Percentiles rank a stretch among this genome's conserved stretches.
These are phyloP conservation scores for Elsinoe necatrix DNA, from an alignment of 2,329 filamentous ascomycete species.

Conservation along the genomic window DNA sequence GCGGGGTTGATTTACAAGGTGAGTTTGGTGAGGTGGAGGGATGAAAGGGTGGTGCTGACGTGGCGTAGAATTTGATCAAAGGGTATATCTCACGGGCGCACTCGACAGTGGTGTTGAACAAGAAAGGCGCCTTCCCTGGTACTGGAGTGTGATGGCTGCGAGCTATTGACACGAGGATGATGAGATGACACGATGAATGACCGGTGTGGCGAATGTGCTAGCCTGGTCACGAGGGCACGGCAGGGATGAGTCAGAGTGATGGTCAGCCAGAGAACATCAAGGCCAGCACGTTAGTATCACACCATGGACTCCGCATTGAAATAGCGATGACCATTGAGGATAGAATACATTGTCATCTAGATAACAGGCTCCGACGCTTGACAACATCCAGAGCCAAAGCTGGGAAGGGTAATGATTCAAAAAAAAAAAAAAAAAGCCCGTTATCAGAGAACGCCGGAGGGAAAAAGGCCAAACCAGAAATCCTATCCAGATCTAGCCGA, in stretches of 20 bases:
- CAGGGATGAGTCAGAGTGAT: neutral
- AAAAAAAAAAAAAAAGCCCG: neutral
- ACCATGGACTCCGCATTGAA: neutral
- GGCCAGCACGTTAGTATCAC: neutral
- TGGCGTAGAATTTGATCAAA: constrained; percentile 75
- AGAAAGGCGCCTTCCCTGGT: constrained; percentile 85
- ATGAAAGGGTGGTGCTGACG: neutral
- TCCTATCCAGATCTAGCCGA: neutral
- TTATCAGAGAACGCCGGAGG: neutral
- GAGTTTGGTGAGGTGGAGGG: constrained; percentile 24
- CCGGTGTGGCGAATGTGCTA: neutral
- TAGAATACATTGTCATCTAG: constrained; percentile 8
- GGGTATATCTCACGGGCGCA: constrained; percentile 92
- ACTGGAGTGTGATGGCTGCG: constrained; percentile 53
- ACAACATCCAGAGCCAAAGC: constrained; percentile 7
- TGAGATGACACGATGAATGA: neutral
- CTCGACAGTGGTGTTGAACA: constrained; percentile 85
- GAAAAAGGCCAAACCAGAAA: neutral
- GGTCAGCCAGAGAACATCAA: neutral
- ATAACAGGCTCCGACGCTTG: neutral
- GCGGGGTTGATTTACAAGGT: constrained; percentile 99
- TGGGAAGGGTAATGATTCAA: neutral
- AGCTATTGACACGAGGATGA: neutral
- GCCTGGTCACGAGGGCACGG: neutral
- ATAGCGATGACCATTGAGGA: neutral